Evolutionary conservation across 352 stramenopile genomes (phyloP).

Genomic region (Pythium brassicae): DNA sequence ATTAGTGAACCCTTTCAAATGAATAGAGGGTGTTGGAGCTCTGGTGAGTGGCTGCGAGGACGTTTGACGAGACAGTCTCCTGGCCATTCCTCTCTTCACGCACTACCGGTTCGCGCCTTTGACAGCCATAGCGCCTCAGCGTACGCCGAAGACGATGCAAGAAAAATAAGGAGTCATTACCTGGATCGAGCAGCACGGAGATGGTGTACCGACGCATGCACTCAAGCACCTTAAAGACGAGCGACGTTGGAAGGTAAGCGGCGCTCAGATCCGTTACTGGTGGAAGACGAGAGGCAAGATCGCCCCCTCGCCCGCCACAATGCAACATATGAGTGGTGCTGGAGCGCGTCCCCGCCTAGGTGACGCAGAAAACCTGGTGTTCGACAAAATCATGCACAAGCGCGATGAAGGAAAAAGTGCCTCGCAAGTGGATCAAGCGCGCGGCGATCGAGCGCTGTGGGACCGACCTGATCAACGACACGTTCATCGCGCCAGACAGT

Average conservation of each 20-base stretch:
- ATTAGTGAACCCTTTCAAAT: too few relatives aligned
- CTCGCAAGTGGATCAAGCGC: slow-evolving; percentile 8
- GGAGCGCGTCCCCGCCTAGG: neutral
- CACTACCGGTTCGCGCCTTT: too few relatives aligned
- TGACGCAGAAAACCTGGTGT: slow-evolving; percentile 14
- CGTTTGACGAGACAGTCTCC: too few relatives aligned
- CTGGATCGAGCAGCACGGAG: slow-evolving; percentile 12
- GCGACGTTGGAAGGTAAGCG: slow-evolving; percentile 9
- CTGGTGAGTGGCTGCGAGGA: too few relatives aligned
- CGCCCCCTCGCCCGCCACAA: neutral
- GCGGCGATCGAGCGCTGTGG: too few relatives aligned
- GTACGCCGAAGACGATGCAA: slow-evolving; percentile 8
- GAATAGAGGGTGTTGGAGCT: too few relatives aligned
- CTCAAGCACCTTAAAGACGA: slow-evolving; percentile 15
- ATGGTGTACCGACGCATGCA: slow-evolving; percentile 12
- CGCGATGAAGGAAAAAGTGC: slow-evolving; percentile 11
- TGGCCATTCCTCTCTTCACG: too few relatives aligned
- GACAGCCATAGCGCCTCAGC: neutral
- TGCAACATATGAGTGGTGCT: too few relatives aligned
- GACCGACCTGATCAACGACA: too few relatives aligned
- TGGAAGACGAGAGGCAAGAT: slow-evolving; percentile 12
- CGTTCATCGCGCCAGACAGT: too few relatives aligned
- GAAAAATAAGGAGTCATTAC: slow-evolving; percentile 15
- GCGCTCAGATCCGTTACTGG: slow-evolving; percentile 17
- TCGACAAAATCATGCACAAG: slow-evolving; percentile 10